These are phyloP conservation scores for Termitomyces sp. DNA, from an alignment of 768 basidiomycete species.

Conservation along the genomic window DNA sequence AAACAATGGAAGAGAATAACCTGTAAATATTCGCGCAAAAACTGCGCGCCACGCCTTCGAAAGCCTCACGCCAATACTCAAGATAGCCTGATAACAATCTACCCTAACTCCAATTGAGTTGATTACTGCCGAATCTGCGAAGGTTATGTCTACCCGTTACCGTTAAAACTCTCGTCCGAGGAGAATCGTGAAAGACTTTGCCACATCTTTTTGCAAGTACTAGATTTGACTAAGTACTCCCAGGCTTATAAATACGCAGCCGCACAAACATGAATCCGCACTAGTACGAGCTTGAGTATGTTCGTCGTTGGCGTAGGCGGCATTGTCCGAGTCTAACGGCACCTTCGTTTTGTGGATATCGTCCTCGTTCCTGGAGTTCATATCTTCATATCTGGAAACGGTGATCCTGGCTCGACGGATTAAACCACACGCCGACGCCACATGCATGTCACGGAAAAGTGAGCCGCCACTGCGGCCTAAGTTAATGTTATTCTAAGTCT, in stretches of 20 bases:
- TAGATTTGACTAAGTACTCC: not conserved
- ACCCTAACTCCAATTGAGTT: not conserved
- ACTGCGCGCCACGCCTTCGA: not conserved
- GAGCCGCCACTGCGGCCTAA: too few species aligned
- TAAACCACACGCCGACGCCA: too few species aligned
- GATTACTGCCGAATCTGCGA: not conserved
- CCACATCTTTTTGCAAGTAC: not conserved
- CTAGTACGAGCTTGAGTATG: not conserved
- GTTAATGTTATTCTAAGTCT: too few species aligned
- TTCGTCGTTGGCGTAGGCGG: not conserved
- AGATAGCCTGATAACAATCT: too few species aligned
- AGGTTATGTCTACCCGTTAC: too few species aligned
- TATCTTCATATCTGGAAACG: too few species aligned
- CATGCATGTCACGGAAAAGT: too few species aligned
- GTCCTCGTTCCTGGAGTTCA: too few species aligned
- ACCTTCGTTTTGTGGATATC: not conserved
- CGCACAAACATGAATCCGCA: not conserved
- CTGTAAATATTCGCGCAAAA: not conserved
- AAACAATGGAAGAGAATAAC: not conserved
- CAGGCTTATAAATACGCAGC: not conserved
- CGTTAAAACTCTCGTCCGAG: not conserved
- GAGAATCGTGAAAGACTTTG: not conserved
- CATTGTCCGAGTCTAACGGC: too few species aligned
- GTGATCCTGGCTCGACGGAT: too few species aligned
- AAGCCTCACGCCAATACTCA: not conserved